Base-by-base conservation (phyloP, 306 rosid genomes). In the Glycine tomentella region DNA sequence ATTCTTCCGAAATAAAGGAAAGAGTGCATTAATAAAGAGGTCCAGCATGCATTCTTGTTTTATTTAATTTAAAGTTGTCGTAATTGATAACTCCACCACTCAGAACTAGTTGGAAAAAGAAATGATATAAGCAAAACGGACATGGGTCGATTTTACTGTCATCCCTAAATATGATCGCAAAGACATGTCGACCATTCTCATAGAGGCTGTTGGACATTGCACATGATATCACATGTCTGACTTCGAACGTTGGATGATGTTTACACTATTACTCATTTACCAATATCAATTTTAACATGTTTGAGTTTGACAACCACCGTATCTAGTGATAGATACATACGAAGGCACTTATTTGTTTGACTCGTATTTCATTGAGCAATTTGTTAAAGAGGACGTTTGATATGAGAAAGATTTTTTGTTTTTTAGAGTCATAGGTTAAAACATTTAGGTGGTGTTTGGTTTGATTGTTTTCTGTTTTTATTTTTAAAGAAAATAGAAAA, bases 191-290 rank as follows among this genome's bases (percentile, higher is more conserved):
- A 51, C 72, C 72, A 72, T 62, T 50, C 45, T 4, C 7, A 45
- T 44, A 3, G 45, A 34, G 10, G 48, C 0, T 64, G 70, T 61
- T 6, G 38, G 46, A 62, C 74, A 63, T 6, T 49, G 67, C 84
- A 80, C 79, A 20, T 80, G 79, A 62, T 17, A 14, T 80, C 79
- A 80, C 84, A 61, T 80, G 78, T 11, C 13, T 8, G 9, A 8
- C 62, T 3, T n/a, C 55, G 5, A 62, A 75, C 44, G 53, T 7
- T 61, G 36, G 71, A 2, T 50, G 0, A 20, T 48, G 50, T 74
- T 25, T 56, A 8, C 58, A 48, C 8, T 7, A 9, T 68, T 16
- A 16, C 46, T 12, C 45, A 63, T 9, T 64, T 38, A 9, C 10
- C 55, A 45, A 15, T 16, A 42, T 66, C 50, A 8, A n/a, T 8